A percentile compares a stretch with the other conserved stretches of the same genome.
Evolutionary conservation across 1,139 yeast species (phyloP).

Genomic region (Pichia terricola): DNA sequence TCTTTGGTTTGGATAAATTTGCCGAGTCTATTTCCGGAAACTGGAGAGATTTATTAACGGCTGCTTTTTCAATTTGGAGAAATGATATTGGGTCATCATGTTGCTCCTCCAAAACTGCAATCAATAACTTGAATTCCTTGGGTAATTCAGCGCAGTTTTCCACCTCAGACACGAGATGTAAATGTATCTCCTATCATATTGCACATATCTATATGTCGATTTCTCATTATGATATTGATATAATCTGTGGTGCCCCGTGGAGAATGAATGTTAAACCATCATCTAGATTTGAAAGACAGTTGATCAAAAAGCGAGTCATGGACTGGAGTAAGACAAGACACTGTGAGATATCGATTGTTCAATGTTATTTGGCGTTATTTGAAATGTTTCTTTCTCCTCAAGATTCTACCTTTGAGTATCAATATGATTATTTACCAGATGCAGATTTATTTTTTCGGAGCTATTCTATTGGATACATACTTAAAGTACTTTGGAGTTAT

Average conservation of each 20-base stretch:
- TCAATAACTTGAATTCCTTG: slow-evolving; percentile 24
- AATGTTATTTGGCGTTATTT: slow-evolving; percentile 54
- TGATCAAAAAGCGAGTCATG: slow-evolving; percentile 42
- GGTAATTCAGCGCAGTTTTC: slow-evolving; percentile 24
- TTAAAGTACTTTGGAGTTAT: slow-evolving; percentile 41
- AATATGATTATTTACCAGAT: slow-evolving; percentile 24
- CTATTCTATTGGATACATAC: slow-evolving; percentile 38
- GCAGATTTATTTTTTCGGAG: slow-evolving; percentile 25
- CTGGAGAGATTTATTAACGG: slow-evolving; percentile 53
- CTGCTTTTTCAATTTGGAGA: slow-evolving; percentile 42
- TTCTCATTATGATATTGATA: slow-evolving; percentile 69
- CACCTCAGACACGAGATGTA: slow-evolving; percentile 36
- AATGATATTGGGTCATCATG: slow-evolving; percentile 26
- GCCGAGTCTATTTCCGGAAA: slow-evolving; percentile 30
- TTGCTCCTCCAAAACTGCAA: slow-evolving; percentile 26
- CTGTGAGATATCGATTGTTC: slow-evolving; percentile 45
- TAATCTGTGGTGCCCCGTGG: slow-evolving; percentile 75
- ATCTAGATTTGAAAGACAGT: slow-evolving; percentile 37
- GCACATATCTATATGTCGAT: slow-evolving; percentile 65
- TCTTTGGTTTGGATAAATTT: slow-evolving; percentile 26
- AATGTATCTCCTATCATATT: slow-evolving; percentile 55
- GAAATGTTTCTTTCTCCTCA: slow-evolving; percentile 48
- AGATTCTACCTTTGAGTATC: slow-evolving; percentile 29
- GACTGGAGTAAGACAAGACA: slow-evolving; percentile 40
- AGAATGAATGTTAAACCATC: slow-evolving; percentile 66